Conservation (phyloP, 441 rosid genomes). For the Syzygium malaccense region DNA sequence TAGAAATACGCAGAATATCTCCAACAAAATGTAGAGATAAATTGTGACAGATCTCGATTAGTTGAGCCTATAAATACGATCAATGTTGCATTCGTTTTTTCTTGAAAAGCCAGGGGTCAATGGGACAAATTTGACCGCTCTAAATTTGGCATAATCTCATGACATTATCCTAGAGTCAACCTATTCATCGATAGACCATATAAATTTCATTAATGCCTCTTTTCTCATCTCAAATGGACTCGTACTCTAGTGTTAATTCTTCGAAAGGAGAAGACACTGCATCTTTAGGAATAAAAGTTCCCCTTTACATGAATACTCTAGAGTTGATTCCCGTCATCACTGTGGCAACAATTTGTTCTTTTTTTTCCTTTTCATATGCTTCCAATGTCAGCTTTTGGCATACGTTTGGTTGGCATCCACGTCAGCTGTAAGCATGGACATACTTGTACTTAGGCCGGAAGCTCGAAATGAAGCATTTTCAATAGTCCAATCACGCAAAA, state of each 20-base stretch:
- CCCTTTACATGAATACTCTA: not conserved
- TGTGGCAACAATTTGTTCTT: not conserved
- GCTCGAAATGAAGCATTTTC: not conserved
- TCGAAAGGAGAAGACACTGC: no score
- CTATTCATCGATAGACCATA: not conserved
- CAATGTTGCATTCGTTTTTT: not conserved
- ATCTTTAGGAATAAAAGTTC: not conserved
- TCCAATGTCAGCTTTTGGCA: not conserved
- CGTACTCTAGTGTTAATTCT: no score
- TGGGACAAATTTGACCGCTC: not conserved
- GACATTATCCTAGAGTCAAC: not conserved
- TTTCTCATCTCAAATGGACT: no score
- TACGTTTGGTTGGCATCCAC: not conserved
- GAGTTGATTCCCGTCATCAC: not conserved
- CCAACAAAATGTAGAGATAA: not conserved
- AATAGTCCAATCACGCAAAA: fast-evolving
- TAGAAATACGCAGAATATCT: not conserved
- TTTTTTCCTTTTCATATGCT: not conserved
- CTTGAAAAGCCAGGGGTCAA: no score
- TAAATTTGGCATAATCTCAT: not conserved
- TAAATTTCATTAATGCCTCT: not conserved
- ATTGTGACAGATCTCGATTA: not conserved
- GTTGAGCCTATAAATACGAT: not conserved
- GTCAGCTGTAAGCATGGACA: fast-evolving
- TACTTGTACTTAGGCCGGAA: fast-evolving